Base-by-base conservation (phyloP, 2,329 filamentous ascomycete species). In the Colletotrichum cordylinicola region DNA sequence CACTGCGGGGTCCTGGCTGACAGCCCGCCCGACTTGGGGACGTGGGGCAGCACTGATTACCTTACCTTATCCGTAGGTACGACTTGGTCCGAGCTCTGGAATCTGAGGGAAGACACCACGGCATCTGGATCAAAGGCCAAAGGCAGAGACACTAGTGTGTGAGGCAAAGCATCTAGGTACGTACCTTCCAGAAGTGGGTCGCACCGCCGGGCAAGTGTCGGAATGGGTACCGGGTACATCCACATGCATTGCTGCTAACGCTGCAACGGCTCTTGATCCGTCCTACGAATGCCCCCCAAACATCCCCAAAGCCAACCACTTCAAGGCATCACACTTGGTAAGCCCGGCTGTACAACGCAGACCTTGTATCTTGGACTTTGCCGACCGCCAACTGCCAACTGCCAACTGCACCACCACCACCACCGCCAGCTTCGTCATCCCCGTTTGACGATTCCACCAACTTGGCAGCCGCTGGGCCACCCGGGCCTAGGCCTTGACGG, bases 381-480 rank as follows among this genome's bases (percentile, higher is more conserved):
- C 27, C 39, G 37, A 72, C 61, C 48, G 52, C 37, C 67, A 61
- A 69, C 67, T 61, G 55, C 37, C 67, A 61, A 69, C 67, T 61
- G 55, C 64, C 69, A 64, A 31, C 70, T 43, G 39, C 56, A 60
- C 70, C 31, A 21, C 29, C 58, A 48, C 18, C 18, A 48, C 27
- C 31, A 62, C 37, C 52, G 18, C 48, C 69, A 61, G 48, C 70
- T 74, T 72, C 70, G 74, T 76, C 70, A 76, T 76, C 70, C 70
- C 43, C 58, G 70, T 74, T 76, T 73, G 74, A 74, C 58, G 48
- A 69, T 69, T 69, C 55, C 39, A 60, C 65, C 48, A 56, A 67
- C 58, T 64, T 55, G 70, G 43, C 60, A 56, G 72, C 66, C 70
- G 43, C 70, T 58, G 35, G 35, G 39, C 72, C 56, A 64, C 70